Evolutionary conservation across 495 filamentous ascomycete species (phyloP).

Genomic region (Penicillium crystallinum): DNA sequence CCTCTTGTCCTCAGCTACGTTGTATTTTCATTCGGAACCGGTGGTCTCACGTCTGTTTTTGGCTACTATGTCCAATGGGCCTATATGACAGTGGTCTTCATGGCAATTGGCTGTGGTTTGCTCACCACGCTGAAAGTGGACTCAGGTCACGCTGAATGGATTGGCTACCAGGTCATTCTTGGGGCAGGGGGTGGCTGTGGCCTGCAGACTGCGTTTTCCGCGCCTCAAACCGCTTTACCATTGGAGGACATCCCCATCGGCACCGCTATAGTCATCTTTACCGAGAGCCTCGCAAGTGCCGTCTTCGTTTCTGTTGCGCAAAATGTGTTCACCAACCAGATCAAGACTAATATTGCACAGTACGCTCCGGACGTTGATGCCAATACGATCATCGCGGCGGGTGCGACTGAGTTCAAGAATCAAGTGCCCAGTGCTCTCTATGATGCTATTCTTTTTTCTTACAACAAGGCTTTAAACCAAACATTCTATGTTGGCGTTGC

Average conservation of each 20-base stretch:
- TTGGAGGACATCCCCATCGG: too few relatives aligned
- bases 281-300: neutral
- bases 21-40: constrained; percentile 15
- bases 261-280: neutral
- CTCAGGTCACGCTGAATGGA: constrained; percentile 7
- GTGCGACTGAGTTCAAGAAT: neutral
- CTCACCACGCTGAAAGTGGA: constrained; percentile 13
- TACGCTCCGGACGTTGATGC: neutral
- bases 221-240: constrained; percentile 26
- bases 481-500: neutral
- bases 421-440: neutral
- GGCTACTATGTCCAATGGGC: constrained; percentile 31
- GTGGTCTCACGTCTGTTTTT: constrained; percentile 6
- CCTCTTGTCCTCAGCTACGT: constrained; percentile 18
- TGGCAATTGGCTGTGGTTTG: constrained; percentile 25
- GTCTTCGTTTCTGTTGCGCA: neutral
- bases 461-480: neutral
- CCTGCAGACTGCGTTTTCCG: constrained; percentile 22
- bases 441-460: neutral
- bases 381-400: neutral
- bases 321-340: neutral
- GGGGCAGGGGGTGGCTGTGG: constrained; percentile 31
- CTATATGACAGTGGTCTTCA: constrained; percentile 17
- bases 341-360: neutral
- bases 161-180: constrained; percentile 22